phyloP scores from a whole-genome alignment of 306 rosid species.

The Spatholobus suberectus region DNA sequence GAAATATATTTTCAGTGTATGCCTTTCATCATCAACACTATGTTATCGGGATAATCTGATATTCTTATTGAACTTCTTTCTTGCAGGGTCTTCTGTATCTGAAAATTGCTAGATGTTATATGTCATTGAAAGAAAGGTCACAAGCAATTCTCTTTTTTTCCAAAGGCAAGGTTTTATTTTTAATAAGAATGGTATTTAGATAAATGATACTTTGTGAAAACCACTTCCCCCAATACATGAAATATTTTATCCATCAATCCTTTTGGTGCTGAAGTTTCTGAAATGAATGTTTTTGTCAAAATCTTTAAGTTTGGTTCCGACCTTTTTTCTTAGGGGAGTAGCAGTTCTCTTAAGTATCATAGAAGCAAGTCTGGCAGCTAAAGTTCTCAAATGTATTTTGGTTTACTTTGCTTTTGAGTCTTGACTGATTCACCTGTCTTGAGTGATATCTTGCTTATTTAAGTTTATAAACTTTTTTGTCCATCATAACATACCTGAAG shows the following conservation, averaged over 20 bases:
- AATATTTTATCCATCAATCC: conserved; percentile 12
- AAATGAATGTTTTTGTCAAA: background rate
- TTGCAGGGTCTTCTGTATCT: conserved; percentile 66
- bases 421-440: too few relatives aligned
- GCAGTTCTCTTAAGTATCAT: background rate
- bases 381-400: background rate
- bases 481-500: background rate
- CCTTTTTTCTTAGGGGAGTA: background rate
- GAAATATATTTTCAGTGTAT: background rate
- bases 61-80: conserved; percentile 30
- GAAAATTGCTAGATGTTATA: conserved; percentile 77
- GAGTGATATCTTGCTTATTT: background rate
- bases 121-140: conserved; percentile 60
- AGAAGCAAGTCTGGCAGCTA: background rate
- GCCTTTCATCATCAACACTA: background rate
- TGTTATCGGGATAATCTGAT: conserved; percentile 17
- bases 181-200: background rate
- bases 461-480: background rate
- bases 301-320: background rate
- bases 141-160: conserved; percentile 69
- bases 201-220: conserved; percentile 2
- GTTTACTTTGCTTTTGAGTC: background rate
- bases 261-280: conserved; percentile 16
- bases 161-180: conserved; percentile 60
- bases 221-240: background rate